Evolutionary conservation across 768 basidiomycete genomes (phyloP), one percentile per base, ranked within the genome.

Genomic region (Lepiota brunneoincarnata): DNA sequence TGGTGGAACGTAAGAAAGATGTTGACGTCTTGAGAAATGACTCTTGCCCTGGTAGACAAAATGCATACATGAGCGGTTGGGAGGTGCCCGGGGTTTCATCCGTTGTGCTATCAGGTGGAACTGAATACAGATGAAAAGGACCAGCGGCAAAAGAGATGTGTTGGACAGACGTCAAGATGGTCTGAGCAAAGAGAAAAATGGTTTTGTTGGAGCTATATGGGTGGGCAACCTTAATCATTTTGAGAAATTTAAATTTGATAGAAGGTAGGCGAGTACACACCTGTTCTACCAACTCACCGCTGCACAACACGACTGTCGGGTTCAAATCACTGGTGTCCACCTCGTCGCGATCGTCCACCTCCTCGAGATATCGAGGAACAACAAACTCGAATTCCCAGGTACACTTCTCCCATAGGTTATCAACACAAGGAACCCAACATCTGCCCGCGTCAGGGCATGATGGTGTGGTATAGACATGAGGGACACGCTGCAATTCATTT

Each of bases 341-440:
- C 46, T 86, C 87, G 34, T 77, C 77, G 9, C 80, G 75, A 51
- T 77, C 72, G 35, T 66, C 72, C 49, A 46, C 66, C 57, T 89
- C 89, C 65, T 92, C 87, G 12, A 91, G 72, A 63, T 84, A 87
- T 59, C 87, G 78, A 46, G 95, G 94, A 31, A 97, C 95, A 47
- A 97, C 84, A 67, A 97, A 92, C 69, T 98, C 93, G 54, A 98
- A 89, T 64, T 99, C 97, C 97, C 97, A 99, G 6, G 96, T 95
- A 61, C 91, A 97, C 62, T 92, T 87, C 69, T 97, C 95, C 91
- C 93, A 96, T 18, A 93, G 70, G 61, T 84, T 91, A 68, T 99
- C 97, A 17, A 98, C 70, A 63, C 97, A 99, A 12, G 97, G 97
- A n/a, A 98, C 87, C 97, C 97, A 99, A 62, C 92, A 94, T 63